Percentiles rank a stretch among this genome's conserved stretches.
phyloP scores from a whole-genome alignment of 768 basidiomycete species.

The Tylopilus subfusipes region DNA sequence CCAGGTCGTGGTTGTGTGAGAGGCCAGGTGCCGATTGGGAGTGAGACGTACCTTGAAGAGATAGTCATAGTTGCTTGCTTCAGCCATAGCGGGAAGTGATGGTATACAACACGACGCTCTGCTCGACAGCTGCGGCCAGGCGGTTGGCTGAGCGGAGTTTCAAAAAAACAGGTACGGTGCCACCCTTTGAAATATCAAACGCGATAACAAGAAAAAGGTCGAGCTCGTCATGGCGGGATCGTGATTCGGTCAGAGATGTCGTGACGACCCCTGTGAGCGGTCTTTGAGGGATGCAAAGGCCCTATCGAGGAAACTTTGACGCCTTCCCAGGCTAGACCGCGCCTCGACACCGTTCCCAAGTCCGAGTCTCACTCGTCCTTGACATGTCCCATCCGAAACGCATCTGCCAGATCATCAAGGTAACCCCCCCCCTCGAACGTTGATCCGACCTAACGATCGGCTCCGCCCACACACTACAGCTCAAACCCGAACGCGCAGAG shows the following conservation, averaged over 20 bases:
- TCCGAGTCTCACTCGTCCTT: too few species aligned
- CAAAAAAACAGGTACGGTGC: constrained; percentile 9
- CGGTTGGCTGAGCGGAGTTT: constrained; percentile 30
- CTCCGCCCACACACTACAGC: too few species aligned
- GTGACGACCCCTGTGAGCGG: too few species aligned
- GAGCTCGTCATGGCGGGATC: too few species aligned
- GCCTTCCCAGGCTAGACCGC: too few species aligned
- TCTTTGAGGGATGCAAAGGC: too few species aligned
- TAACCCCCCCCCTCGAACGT: constrained; percentile 19
- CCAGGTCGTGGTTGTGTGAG: neutral
- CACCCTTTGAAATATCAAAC: neutral
- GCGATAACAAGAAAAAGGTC: neutral
- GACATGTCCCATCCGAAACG: constrained; percentile 41
- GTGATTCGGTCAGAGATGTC: too few species aligned
- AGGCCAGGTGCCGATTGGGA: neutral
- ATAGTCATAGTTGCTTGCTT: constrained; percentile 96
- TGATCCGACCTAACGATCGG: neutral
- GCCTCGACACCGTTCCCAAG: too few species aligned
- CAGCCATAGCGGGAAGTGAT: constrained; percentile 56
- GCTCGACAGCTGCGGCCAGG: neutral
- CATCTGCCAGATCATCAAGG: constrained; percentile 72
- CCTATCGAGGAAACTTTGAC: neutral
- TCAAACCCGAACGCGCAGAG: constrained; percentile 48
- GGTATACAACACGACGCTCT: neutral
- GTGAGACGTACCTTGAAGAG: constrained; percentile 80